Percentiles rank a stretch among this genome's conserved stretches.
phyloP scores from a whole-genome alignment of 257 asterid species.

The Salvia miltiorrhiza region DNA sequence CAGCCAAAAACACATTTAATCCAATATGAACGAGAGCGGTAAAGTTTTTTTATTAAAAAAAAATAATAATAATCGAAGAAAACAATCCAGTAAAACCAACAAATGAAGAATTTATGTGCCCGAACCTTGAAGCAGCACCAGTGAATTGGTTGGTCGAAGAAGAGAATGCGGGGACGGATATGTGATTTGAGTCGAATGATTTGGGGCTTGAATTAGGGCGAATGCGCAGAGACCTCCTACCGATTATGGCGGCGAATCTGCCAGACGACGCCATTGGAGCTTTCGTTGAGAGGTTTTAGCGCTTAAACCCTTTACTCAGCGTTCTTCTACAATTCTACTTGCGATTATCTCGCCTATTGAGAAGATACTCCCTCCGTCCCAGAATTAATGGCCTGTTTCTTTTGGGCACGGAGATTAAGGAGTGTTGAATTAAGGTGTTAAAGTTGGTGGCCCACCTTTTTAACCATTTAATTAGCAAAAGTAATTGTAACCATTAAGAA shows the following conservation, averaged over 20 bases:
- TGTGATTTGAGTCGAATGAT: conserved; percentile 27
- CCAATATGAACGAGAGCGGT: neutral
- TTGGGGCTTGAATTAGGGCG: conserved; percentile 29
- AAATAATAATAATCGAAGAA: neutral
- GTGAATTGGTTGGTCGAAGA: conserved; percentile 25
- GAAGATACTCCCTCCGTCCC: no score
- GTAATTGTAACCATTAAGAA: no score
- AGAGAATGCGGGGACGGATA: conserved; percentile 26
- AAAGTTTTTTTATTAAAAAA: neutral
- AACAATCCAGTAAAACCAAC: neutral
- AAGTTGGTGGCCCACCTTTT: no score
- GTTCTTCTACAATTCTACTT: neutral
- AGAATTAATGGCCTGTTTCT: no score
- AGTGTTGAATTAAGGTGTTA: no score
- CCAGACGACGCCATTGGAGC: conserved; percentile 37
- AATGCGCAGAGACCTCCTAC: conserved; percentile 30
- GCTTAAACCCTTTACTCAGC: conserved; percentile 6
- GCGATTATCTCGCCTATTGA: neutral
- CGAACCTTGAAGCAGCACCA: conserved; percentile 36
- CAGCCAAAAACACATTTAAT: neutral
- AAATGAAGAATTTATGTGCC: neutral
- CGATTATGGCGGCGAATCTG: conserved; percentile 38
- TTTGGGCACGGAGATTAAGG: no score
- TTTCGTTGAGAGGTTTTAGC: conserved; percentile 21
- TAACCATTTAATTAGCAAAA: no score